phyloP scores from a whole-genome alignment of 2,329 filamentous ascomycete genomes.

The Stromatinia cepivora region DNA sequence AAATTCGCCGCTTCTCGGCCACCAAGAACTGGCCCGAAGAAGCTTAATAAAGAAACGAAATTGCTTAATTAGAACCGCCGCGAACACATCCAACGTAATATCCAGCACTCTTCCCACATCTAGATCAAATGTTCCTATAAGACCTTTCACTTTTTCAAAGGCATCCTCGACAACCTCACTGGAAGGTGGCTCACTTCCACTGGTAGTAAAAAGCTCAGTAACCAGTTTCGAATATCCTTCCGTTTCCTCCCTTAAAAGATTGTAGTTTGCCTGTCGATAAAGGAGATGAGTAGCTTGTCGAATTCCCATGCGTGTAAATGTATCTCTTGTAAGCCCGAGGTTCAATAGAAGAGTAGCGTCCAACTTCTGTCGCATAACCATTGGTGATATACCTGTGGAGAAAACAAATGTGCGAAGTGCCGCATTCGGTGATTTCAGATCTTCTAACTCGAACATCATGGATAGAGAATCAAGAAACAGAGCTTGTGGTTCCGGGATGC shows the following conservation, averaged over 20 bases:
- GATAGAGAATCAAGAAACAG: conserved; percentile 83
- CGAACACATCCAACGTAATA: conserved; percentile 92
- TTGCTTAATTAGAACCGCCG: conserved; percentile 88
- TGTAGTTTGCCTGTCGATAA: conserved; percentile 96
- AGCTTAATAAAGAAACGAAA: conserved; percentile 94
- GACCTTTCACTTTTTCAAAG: conserved; percentile 87
- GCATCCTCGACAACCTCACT: conserved; percentile 76
- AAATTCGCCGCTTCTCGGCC: conserved; percentile 67
- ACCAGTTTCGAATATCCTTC: conserved; percentile 97
- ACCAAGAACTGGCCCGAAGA: conserved; percentile 91
- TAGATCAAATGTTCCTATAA: conserved; percentile 95
- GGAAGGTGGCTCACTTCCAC: conserved; percentile 73
- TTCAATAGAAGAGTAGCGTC: conserved; percentile 74
- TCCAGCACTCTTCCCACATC: conserved; percentile 94
- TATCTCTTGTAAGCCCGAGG: conserved; percentile 79
- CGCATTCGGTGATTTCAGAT: conserved; percentile 40
- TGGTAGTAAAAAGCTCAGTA: conserved; percentile 91
- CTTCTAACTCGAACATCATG: conserved; percentile 71
- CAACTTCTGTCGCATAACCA: conserved; percentile 77
- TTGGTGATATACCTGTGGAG: conserved; percentile 69
- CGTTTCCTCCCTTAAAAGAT: conserved; percentile 88
- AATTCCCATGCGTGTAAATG: conserved; percentile 79
- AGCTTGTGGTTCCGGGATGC: conserved; percentile 61
- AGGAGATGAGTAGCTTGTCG: conserved; percentile 89
- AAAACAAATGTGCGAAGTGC: conserved; percentile 67